A percentile compares a stretch with the other conserved stretches of the same genome.
phyloP scores from a whole-genome alignment of 768 basidiomycete genomes.

The Trametopsis cervina region DNA sequence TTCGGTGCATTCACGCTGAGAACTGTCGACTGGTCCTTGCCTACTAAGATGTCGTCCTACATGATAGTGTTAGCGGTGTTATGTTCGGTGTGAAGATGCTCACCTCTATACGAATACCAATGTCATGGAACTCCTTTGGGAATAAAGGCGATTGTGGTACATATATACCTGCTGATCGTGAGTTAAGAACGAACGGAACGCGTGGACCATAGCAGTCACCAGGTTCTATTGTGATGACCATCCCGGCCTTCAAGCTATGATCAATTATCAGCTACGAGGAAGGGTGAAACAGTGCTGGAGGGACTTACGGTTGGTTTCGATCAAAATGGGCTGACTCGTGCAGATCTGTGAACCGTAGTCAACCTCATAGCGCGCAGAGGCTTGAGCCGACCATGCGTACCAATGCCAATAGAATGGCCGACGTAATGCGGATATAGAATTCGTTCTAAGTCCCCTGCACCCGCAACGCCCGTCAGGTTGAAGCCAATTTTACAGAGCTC shows the following conservation, averaged over 20 bases:
- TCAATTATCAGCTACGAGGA: neutral
- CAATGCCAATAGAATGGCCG: conserved; percentile 88
- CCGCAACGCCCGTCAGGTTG: conserved; percentile 37
- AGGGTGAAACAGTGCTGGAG: conserved; percentile 2
- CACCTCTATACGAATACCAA: conserved; percentile 90
- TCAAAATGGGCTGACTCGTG: conserved; percentile 75
- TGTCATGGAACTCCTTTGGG: conserved; percentile 84
- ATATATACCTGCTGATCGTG: conserved; percentile 56
- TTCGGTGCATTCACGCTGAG: conserved; percentile 74
- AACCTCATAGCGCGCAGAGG: too few relatives aligned
- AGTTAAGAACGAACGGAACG: conserved; percentile 2
- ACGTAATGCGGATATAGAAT: conserved; percentile 88
- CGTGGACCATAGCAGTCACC: conserved; percentile 32
- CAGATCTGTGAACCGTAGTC: conserved; percentile 54
- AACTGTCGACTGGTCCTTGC: conserved; percentile 51
- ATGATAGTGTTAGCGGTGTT: too few relatives aligned
- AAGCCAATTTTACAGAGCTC: conserved; percentile 82
- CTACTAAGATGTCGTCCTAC: conserved; percentile 72
- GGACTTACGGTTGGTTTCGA: conserved; percentile 42
- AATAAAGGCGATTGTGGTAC: conserved; percentile 76
- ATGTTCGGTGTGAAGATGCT: too few relatives aligned
- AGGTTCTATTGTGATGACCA: conserved; percentile 91
- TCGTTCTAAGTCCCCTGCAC: conserved; percentile 55
- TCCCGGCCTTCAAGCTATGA: conserved; percentile 66
- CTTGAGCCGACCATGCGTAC: too few relatives aligned